phyloP scores from a whole-genome alignment of 495 filamentous ascomycete genomes.

The Bryoglossum gracile region DNA sequence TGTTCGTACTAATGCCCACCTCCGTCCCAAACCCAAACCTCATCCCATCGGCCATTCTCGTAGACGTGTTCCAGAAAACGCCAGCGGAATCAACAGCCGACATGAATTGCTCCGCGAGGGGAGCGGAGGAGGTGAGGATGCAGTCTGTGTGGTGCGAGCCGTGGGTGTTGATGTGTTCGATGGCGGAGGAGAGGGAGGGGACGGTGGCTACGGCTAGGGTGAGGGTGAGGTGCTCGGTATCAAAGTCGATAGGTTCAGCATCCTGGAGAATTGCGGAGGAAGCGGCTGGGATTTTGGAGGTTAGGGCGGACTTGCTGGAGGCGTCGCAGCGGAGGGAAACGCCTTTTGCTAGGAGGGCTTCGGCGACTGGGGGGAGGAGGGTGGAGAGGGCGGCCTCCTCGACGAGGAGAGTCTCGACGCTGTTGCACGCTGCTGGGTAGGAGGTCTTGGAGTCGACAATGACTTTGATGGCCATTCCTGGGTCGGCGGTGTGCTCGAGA shows the following conservation, averaged over 20 bases:
- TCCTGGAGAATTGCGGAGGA: slow-evolving; percentile 44
- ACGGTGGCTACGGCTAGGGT: slow-evolving; percentile 81
- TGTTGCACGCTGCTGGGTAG: slow-evolving; percentile 97
- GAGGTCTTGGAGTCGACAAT: slow-evolving; percentile 86
- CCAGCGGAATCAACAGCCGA: slow-evolving; percentile 78
- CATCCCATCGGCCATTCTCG: slow-evolving; percentile 92
- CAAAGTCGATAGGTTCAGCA: slow-evolving; percentile 61
- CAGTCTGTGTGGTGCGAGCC: slow-evolving; percentile 93
- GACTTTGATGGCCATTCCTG: slow-evolving; percentile 63
- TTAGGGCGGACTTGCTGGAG: slow-evolving; percentile 53
- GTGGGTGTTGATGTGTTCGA: slow-evolving; percentile 84
- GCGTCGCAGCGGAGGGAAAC: slow-evolving; percentile 82
- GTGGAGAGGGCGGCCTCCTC: slow-evolving; percentile 62
- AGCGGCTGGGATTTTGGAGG: slow-evolving; percentile 28
- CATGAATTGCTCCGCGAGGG: slow-evolving; percentile 72
- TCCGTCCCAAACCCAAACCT: slow-evolving; percentile 96
- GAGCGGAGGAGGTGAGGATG: slow-evolving; percentile 64
- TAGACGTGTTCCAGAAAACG: slow-evolving; percentile 95
- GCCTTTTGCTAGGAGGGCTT: slow-evolving; percentile 63
- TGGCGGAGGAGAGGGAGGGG: slow-evolving; percentile 55
- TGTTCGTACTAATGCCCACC: slow-evolving; percentile 97
- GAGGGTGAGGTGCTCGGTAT: slow-evolving; percentile 85
- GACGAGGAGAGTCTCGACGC: slow-evolving; percentile 81
- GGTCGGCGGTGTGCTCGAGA: slow-evolving; percentile 71
- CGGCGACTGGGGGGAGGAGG: slow-evolving; percentile 63